Evolutionary conservation across 495 filamentous ascomycete genomes (phyloP).

Genomic region (Aspergillus diversus): DNA sequence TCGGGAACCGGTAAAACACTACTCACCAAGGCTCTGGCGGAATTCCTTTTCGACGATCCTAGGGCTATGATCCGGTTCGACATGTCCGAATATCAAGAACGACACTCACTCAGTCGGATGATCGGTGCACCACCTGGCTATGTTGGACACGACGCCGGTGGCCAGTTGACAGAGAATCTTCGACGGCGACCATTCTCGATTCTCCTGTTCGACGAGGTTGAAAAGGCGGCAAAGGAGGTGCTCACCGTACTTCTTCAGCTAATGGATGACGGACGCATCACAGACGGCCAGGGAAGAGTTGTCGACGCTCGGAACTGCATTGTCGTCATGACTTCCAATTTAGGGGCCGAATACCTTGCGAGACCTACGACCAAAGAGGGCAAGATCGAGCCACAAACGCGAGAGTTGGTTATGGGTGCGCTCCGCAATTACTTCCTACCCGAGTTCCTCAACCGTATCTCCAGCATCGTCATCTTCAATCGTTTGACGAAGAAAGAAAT

Average conservation of each 20-base stretch:
- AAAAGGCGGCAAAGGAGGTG: slow-evolving; percentile 98
- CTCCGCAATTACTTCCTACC: slow-evolving; percentile 95
- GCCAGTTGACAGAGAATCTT: slow-evolving; percentile 91
- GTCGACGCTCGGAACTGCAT: slow-evolving; percentile 98
- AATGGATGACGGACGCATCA: slow-evolving; percentile 99
- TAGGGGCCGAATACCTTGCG: slow-evolving; percentile 92
- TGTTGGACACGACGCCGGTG: slow-evolving; percentile 93
- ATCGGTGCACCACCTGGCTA: slow-evolving; percentile 98
- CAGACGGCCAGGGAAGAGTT: slow-evolving; percentile 92
- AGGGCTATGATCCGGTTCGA: slow-evolving; percentile 99
- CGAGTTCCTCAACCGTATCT: slow-evolving; percentile 98
- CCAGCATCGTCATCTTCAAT: slow-evolving; percentile 96
- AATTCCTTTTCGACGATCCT: slow-evolving; percentile 97
- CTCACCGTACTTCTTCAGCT: slow-evolving; percentile 95
- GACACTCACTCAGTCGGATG: slow-evolving; percentile 94
- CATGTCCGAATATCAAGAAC: slow-evolving; percentile 99
- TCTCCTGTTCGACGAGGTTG: slow-evolving; percentile 95
- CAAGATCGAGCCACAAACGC: slow-evolving; percentile 82
- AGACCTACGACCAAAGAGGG: slow-evolving; percentile 77
- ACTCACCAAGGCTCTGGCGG: slow-evolving; percentile 92
- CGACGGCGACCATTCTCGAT: slow-evolving; percentile 96
- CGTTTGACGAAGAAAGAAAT: slow-evolving; percentile 87
- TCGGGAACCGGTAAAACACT: slow-evolving; percentile 98
- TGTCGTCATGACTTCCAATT: slow-evolving; percentile 97
- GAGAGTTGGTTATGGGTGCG: slow-evolving; percentile 84